Evolutionary conservation across 225 moss, liverwort and hornwort species (phyloP).

Genomic region (Physcomitrium patens): DNA sequence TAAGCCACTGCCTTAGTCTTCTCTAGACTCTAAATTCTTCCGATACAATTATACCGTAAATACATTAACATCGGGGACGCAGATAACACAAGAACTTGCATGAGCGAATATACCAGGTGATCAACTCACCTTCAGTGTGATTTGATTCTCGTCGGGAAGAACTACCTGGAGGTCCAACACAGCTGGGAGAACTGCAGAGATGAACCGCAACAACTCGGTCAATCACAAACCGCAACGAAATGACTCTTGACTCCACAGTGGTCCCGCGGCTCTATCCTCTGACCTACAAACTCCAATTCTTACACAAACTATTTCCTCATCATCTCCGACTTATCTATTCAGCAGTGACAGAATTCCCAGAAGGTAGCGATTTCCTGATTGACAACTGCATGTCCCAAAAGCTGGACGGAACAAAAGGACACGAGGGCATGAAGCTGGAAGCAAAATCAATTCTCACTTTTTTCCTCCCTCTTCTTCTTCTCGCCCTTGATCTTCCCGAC

Average conservation of each 20-base stretch:
- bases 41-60: too few species aligned
- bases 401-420: slow-evolving; percentile 15
- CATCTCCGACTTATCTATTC: slow-evolving; percentile 38
- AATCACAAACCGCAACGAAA: slow-evolving; percentile 28
- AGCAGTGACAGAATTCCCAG: not conserved
- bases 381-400: slow-evolving; percentile 5
- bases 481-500: slow-evolving; percentile 60
- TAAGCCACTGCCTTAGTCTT: not conserved
- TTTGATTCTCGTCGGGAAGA: slow-evolving; percentile 64
- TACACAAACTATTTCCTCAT: not conserved
- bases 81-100: too few species aligned
- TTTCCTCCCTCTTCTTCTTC: slow-evolving; percentile 79
- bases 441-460: slow-evolving; percentile 56
- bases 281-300: slow-evolving; percentile 11
- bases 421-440: slow-evolving; percentile 10
- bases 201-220: slow-evolving; percentile 25
- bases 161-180: slow-evolving; percentile 63
- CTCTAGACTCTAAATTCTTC: not conserved
- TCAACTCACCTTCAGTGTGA: slow-evolving; percentile 56
- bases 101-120: not conserved
- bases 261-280: not conserved
- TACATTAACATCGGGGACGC: too few species aligned
- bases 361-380: not conserved
- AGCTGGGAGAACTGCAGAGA: slow-evolving; percentile 67
- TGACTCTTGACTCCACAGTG: not conserved